Conservation (phyloP, 345 rosid genomes). For the Populus deltoides region DNA sequence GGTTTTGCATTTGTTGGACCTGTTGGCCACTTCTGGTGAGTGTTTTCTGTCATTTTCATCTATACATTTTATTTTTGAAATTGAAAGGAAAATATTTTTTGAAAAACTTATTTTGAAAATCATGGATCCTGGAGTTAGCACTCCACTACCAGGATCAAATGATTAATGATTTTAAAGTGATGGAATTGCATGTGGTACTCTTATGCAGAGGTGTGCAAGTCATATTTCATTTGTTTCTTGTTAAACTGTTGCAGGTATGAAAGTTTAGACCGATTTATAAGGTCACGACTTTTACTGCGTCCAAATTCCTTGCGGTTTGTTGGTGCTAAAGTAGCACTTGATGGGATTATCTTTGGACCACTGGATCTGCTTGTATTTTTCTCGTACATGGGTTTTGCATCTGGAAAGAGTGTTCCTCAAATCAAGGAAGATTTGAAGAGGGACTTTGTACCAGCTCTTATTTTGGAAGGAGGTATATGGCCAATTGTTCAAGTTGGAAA, state of each 20-base stretch:
- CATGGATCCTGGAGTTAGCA: not conserved
- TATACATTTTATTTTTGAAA: not conserved
- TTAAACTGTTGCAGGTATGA: slow-evolving; percentile 32
- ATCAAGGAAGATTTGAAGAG: slow-evolving; percentile 33
- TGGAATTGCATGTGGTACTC: not conserved
- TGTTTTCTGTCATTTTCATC: not conserved
- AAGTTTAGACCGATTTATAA: slow-evolving; percentile 29
- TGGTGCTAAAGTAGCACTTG: slow-evolving; percentile 35
- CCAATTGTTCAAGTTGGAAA: slow-evolving; percentile 34
- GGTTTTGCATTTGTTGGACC: slow-evolving; percentile 48
- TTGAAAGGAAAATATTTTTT: not conserved
- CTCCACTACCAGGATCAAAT: not conserved
- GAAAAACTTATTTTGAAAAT: not conserved
- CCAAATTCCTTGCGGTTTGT: slow-evolving; percentile 36
- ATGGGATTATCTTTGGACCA: slow-evolving; percentile 37
- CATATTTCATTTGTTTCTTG: not conserved
- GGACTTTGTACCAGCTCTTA: slow-evolving; percentile 32
- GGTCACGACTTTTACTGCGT: slow-evolving; percentile 24
- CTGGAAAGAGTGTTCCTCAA: slow-evolving; percentile 36
- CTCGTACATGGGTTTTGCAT: slow-evolving; percentile 38
- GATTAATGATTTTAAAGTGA: not conserved
- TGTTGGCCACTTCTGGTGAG: slow-evolving; percentile 39
- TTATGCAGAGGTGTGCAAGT: not conserved
- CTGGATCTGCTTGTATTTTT: slow-evolving; percentile 37
- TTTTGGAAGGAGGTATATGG: slow-evolving; percentile 38